Conservation (phyloP, 2,329 filamentous ascomycete species). For the Colletotrichum tabaci region DNA sequence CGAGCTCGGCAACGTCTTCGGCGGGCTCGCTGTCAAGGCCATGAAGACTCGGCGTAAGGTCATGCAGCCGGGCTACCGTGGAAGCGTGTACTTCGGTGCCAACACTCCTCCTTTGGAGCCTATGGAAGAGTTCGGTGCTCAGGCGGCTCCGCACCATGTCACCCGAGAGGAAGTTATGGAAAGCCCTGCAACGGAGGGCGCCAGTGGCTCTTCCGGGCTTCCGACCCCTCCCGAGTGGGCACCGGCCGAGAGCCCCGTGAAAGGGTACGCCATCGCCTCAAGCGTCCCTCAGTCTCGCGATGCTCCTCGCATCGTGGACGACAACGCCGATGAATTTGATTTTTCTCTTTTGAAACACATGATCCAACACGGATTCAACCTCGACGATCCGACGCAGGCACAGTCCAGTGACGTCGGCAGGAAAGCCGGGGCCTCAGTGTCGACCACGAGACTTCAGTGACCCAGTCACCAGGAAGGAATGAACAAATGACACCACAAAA, state of each 20-base stretch:
- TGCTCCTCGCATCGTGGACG: slow-evolving; percentile 31
- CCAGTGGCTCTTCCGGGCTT: slow-evolving; percentile 52
- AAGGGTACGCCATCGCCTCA: slow-evolving; percentile 32
- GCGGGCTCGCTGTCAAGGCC: slow-evolving; percentile 49
- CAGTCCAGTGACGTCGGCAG: slow-evolving; percentile 22
- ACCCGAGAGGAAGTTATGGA: slow-evolving; percentile 54
- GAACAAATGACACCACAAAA: background rate
- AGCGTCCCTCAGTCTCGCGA: slow-evolving; percentile 17
- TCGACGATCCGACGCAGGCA: slow-evolving; percentile 31
- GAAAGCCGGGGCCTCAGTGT: slow-evolving; percentile 31
- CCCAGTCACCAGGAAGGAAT: slow-evolving; percentile 5
- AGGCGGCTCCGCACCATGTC: slow-evolving; percentile 44
- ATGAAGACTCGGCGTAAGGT: slow-evolving; percentile 36
- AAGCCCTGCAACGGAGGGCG: slow-evolving; percentile 55
- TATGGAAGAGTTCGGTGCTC: slow-evolving; percentile 34
- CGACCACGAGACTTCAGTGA: slow-evolving; percentile 31
- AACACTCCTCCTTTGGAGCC: slow-evolving; percentile 35
- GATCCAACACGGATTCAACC: slow-evolving; percentile 35
- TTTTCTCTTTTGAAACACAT: slow-evolving; percentile 33
- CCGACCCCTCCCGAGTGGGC: slow-evolving; percentile 55
- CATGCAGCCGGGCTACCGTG: slow-evolving; percentile 35
- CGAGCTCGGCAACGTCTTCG: slow-evolving; percentile 44
- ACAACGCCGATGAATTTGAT: slow-evolving; percentile 26
- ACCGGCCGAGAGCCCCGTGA: slow-evolving; percentile 24
- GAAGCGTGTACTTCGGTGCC: slow-evolving; percentile 39